Conservation (phyloP, 768 basidiomycete genomes). For the Termitomyces eurrhizus region DNA sequence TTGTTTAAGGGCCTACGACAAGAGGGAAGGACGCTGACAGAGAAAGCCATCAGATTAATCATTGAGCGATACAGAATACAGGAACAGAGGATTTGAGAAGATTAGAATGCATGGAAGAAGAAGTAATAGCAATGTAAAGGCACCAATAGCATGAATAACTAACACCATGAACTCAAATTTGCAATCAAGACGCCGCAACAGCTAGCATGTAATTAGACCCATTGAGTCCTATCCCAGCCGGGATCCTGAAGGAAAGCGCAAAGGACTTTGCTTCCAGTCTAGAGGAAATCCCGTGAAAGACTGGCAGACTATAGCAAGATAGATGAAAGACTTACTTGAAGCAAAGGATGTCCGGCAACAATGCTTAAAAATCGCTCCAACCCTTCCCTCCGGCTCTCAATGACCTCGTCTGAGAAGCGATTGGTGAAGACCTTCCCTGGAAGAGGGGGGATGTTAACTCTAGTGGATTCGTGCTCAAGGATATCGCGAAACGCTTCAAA, state of each 20-base stretch:
- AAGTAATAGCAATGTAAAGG: background rate
- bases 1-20: no score
- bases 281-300: background rate
- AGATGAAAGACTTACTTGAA: constrained; percentile 62
- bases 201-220: constrained; percentile 41
- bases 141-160: background rate
- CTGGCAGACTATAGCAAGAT: background rate
- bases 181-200: no score
- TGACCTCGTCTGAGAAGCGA: constrained; percentile 96
- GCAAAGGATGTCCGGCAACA: constrained; percentile 93
- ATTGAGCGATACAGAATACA: background rate
- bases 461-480: constrained; percentile 92
- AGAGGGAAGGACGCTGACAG: no score
- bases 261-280: constrained; percentile 97
- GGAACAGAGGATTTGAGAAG: no score
- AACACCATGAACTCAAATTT: background rate
- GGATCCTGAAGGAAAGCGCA: constrained; percentile 95
- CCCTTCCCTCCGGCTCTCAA: constrained; percentile 88
- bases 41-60: no score
- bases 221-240: constrained; percentile 81
- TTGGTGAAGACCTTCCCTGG: constrained; percentile 99
- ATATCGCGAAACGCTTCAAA: constrained; percentile 98
- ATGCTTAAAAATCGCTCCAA: constrained; percentile 93
- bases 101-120: background rate
- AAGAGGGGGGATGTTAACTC: constrained; percentile 96